Evolutionary conservation across 306 rosid genomes (phyloP).

Genomic region (Pyrus betulifolia): DNA sequence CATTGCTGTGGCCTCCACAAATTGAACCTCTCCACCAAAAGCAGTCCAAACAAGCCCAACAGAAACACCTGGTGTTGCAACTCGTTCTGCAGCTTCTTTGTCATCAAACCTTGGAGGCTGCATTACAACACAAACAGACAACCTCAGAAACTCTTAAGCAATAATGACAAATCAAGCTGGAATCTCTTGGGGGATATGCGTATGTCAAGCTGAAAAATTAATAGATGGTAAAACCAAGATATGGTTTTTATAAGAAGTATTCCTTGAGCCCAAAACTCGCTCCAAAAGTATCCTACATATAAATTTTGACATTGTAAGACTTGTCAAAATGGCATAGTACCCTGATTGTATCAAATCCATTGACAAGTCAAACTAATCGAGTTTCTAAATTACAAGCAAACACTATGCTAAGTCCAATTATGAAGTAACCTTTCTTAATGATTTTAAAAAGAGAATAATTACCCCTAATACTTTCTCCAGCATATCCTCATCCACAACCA

Average conservation of each 20-base stretch:
- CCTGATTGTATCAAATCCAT: background rate
- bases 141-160: background rate
- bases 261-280: background rate
- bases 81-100: constrained; percentile 83
- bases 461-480: constrained; percentile 98
- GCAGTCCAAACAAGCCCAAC: constrained; percentile 98
- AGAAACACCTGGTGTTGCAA: constrained; percentile 71
- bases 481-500: constrained; percentile 84
- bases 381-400: constrained; percentile 1
- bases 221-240: constrained; percentile 1
- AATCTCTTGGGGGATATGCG: background rate
- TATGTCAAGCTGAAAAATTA: background rate
- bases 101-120: constrained; percentile 97
- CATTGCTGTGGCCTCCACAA: constrained; percentile 93
- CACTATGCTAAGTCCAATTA: background rate
- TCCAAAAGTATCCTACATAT: background rate
- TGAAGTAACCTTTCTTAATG: background rate
- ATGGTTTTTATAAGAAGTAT: background rate
- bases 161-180: background rate
- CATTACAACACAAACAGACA: constrained; percentile 10
- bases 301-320: background rate
- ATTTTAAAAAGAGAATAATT: constrained; percentile 20
- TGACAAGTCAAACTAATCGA: background rate
- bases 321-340: background rate
- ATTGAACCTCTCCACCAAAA: constrained; percentile 97